Base-by-base conservation (phyloP, 2,329 filamentous ascomycete genomes). In the Fonsecaea nubica region DNA sequence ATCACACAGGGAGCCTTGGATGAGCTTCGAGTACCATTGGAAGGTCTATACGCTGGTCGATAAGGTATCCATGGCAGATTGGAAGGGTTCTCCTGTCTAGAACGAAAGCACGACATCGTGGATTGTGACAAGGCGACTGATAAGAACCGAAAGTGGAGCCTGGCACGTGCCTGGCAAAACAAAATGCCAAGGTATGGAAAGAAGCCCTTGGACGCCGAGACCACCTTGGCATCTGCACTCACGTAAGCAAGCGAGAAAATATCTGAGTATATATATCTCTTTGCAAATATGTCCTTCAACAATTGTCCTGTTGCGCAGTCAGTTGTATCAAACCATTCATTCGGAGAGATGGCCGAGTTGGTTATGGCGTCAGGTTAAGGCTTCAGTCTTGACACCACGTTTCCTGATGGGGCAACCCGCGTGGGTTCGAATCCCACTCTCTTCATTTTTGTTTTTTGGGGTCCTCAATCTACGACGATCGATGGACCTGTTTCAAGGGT, bases 301-400 rank as follows among this genome's bases (percentile, higher is more conserved):
- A 58, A 58, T 38, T 42, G 30, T 15, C 33, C 53, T 55, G 30
- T 32, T 32, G 5, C 30, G 30, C 30, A 32, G 30, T 6, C 4
- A 32, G 53, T 50, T 30, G 45, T 33, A 32, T 18, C 4, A 2
- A 7, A 33, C 12, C 13, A 55, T 21, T 33, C 25, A 30, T 15
- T 15, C 35, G 62, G 62, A 59, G 55, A 59, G 62, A 64, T 64
- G 62, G 62, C 62, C 62, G 62, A 64, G 62, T 59, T 64, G 62
- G 62, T 64, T 64, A 64, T 64, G 62, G 63, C 63, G 57, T 65
- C 63, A 65, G 63, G 63, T 65, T 65, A 65, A 65, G 63, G 63
- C 63, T 45, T 40, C 15, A 65, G 63, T 57, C 63, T 65, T 65
- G 53, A 56, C 63, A 65, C 52, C 61, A 65, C 63, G 63, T 65